Evolutionary conservation across 805 yeast genomes (phyloP).

Genomic region (Metschnikowia hibisci): DNA sequence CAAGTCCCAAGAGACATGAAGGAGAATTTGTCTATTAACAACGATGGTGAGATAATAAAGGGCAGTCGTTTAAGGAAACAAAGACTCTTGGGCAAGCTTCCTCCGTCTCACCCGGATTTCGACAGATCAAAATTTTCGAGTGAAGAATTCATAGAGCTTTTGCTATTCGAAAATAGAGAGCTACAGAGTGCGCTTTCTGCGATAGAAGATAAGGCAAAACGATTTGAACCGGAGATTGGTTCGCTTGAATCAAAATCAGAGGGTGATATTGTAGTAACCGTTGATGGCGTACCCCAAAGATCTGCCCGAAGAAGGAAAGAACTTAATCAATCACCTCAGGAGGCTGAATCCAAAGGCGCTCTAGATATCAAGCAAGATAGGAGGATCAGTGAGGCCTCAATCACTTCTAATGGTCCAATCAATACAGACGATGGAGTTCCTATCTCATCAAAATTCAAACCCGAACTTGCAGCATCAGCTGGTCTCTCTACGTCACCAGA

Average conservation of each 20-base stretch:
- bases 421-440: slow-evolving; percentile 10
- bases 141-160: slow-evolving; percentile 31
- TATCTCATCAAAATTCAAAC: slow-evolving; percentile 8
- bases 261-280: neutral
- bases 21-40: neutral
- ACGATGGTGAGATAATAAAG: neutral
- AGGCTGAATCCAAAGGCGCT: neutral
- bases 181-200: slow-evolving; percentile 20
- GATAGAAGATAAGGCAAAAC: slow-evolving; percentile 6
- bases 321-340: neutral
- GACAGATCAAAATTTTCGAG: slow-evolving; percentile 29
- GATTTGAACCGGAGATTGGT: slow-evolving; percentile 3
- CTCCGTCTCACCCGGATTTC: slow-evolving; percentile 36
- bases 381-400: slow-evolving; percentile 11
- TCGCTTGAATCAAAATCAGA: neutral
- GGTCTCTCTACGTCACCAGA: slow-evolving; percentile 1
- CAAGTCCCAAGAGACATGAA: neutral
- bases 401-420: slow-evolving; percentile 13
- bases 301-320: slow-evolving; percentile 22
- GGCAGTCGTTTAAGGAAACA: neutral
- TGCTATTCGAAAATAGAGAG: slow-evolving; percentile 35
- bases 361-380: neutral
- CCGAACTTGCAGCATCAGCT: slow-evolving; percentile 10
- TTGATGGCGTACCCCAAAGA: slow-evolving; percentile 23
- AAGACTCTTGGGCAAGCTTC: slow-evolving; percentile 6